These are phyloP conservation scores for Fraxinus paxiana DNA, from an alignment of 305 asterid species.

Conservation along the genomic window DNA sequence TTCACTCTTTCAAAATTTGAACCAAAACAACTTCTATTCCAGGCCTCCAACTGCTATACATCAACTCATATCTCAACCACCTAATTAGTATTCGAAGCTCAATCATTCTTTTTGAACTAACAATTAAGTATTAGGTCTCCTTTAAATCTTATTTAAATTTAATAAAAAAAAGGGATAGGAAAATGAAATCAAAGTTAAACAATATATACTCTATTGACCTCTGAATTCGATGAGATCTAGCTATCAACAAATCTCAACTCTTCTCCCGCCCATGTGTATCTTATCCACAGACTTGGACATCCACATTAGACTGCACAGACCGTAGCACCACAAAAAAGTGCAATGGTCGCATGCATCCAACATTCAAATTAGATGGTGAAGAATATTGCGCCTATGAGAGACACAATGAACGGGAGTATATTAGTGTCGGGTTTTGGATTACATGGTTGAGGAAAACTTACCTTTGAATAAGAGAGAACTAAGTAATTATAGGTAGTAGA, in stretches of 20 bases:
- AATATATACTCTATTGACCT: neutral
- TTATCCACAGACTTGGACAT: neutral
- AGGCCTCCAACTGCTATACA: neutral
- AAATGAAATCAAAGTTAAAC: neutral
- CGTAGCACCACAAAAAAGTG: neutral
- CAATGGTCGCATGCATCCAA: neutral
- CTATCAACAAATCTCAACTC: too few species aligned
- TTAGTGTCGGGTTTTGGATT: neutral
- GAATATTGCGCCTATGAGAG: neutral
- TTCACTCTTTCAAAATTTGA: neutral
- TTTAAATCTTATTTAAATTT: too few species aligned
- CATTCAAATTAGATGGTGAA: neutral
- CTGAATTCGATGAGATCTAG: neutral
- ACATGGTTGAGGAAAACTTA: neutral
- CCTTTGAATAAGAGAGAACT: neutral
- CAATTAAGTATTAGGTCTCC: neutral
- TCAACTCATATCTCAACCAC: neutral
- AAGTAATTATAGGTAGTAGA: neutral
- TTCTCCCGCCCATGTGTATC: neutral
- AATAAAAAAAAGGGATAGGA: neutral
- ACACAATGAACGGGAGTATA: neutral
- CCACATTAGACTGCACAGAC: neutral
- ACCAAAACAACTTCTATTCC: too few species aligned
- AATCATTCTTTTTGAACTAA: neutral
- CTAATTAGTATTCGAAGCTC: neutral